Evolutionary conservation across 1,284 basidiomycete species (phyloP).

Genomic region (Puccinia horiana): DNA sequence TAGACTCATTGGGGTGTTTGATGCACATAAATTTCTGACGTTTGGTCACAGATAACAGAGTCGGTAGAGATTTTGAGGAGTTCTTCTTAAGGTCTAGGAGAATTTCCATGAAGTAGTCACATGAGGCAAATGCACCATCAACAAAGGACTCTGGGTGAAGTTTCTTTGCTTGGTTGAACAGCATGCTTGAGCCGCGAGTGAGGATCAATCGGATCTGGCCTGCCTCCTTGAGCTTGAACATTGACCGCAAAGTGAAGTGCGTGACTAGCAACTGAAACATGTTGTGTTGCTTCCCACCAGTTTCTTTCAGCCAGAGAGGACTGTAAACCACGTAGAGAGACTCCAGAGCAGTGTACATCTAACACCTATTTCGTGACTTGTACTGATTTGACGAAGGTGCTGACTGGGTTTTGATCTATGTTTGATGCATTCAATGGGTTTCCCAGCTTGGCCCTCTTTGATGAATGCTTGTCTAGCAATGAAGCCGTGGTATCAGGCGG

Average conservation of each 20-base stretch:
- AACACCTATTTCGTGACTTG: not conserved
- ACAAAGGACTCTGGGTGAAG: not conserved
- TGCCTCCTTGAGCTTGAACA: not conserved
- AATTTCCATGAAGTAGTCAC: not conserved
- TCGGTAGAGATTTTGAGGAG: not conserved
- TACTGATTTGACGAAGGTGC: no score
- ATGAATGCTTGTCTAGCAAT: no score
- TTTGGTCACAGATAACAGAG: no score
- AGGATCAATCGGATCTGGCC: not conserved
- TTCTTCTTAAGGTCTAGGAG: not conserved
- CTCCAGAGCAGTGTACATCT: not conserved
- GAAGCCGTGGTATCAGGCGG: no score
- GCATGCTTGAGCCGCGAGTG: not conserved
- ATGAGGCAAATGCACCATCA: not conserved
- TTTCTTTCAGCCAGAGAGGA: no score
- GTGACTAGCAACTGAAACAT: not conserved
- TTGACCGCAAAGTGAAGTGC: not conserved
- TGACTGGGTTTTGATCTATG: no score
- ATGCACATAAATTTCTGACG: no score
- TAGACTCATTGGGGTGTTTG: no score
- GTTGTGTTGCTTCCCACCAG: not conserved
- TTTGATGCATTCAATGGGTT: no score
- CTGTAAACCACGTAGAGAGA: not conserved
- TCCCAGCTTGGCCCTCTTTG: no score
- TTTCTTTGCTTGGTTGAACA: not conserved